Conservation (phyloP, 2,329 filamentous ascomycete species). For the Fusarium equiseti region DNA sequence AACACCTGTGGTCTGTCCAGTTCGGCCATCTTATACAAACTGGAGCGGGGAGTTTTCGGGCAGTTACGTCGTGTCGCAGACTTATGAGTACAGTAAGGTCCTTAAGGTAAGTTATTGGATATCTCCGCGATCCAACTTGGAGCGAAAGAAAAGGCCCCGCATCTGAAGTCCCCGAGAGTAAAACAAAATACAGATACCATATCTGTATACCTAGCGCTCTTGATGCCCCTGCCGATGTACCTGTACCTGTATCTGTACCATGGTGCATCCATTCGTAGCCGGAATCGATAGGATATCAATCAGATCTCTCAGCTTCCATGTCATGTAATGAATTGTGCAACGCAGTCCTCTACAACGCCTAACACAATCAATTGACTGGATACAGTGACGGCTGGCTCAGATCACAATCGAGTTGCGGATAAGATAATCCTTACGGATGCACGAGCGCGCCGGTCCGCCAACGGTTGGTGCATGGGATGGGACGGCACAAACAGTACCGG, state of each 20-base stretch:
- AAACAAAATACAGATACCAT: background rate
- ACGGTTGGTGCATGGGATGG: conserved; percentile 32
- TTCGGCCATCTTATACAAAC: conserved; percentile 33
- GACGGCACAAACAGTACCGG: conserved; percentile 1
- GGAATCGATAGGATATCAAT: background rate
- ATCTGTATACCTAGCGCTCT: background rate
- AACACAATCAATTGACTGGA: conserved; percentile 32
- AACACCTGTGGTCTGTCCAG: conserved; percentile 1
- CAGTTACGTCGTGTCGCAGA: conserved; percentile 32
- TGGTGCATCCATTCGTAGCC: background rate
- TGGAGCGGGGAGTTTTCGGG: conserved; percentile 52
- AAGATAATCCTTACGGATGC: conserved; percentile 48
- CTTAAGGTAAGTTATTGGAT: conserved; percentile 7
- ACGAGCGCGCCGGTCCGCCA: conserved; percentile 53
- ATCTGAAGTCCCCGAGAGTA: conserved; percentile 2
- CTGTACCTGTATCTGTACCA: background rate
- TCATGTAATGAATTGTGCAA: conserved; percentile 23
- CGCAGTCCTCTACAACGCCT: conserved; percentile 48
- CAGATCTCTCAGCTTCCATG: background rate
- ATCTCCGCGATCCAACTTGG: conserved; percentile 22
- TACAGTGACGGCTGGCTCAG: conserved; percentile 26
- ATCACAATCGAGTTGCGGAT: conserved; percentile 49
- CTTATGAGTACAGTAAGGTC: background rate
- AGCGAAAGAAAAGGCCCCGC: conserved; percentile 27
- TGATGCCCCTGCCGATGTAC: background rate